phyloP scores from a whole-genome alignment of 345 rosid species.

The Clarkia xantiana region DNA sequence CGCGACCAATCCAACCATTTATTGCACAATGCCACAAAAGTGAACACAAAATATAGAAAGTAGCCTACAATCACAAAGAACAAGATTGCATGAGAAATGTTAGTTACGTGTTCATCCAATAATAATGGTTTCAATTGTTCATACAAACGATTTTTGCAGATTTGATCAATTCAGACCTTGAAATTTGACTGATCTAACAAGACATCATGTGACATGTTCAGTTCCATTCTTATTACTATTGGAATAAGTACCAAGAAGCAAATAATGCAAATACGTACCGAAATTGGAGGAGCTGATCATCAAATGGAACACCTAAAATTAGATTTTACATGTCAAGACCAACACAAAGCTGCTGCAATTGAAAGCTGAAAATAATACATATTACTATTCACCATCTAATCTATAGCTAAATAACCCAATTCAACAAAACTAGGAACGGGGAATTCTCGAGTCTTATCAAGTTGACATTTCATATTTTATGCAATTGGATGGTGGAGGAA shows the following conservation, averaged over 20 bases:
- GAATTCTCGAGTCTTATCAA: too few species aligned
- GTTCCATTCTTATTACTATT: neutral
- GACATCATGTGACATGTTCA: too few species aligned
- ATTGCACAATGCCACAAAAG: conserved; percentile 32
- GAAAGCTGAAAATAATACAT: neutral
- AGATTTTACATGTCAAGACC: conserved; percentile 9
- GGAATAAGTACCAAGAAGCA: conserved; percentile 1
- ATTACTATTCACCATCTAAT: too few species aligned
- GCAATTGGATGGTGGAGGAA: too few species aligned
- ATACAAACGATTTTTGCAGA: too few species aligned
- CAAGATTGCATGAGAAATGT: conserved; percentile 1
- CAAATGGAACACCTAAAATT: conserved; percentile 49
- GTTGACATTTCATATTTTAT: too few species aligned
- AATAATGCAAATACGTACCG: conserved; percentile 20
- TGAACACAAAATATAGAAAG: conserved; percentile 29
- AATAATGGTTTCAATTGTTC: too few species aligned
- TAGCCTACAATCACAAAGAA: conserved; percentile 24
- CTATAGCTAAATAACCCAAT: too few species aligned
- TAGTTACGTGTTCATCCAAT: too few species aligned
- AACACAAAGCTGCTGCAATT: neutral
- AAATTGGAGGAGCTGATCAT: conserved; percentile 42
- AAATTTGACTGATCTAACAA: too few species aligned
- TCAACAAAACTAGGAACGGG: too few species aligned
- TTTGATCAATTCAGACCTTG: too few species aligned
- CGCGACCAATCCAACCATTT: conserved; percentile 46